Evolutionary conservation across 805 yeast genomes (phyloP), one percentile per base, ranked within the genome.

Genomic region (Cyberlindnera mycetangii): DNA sequence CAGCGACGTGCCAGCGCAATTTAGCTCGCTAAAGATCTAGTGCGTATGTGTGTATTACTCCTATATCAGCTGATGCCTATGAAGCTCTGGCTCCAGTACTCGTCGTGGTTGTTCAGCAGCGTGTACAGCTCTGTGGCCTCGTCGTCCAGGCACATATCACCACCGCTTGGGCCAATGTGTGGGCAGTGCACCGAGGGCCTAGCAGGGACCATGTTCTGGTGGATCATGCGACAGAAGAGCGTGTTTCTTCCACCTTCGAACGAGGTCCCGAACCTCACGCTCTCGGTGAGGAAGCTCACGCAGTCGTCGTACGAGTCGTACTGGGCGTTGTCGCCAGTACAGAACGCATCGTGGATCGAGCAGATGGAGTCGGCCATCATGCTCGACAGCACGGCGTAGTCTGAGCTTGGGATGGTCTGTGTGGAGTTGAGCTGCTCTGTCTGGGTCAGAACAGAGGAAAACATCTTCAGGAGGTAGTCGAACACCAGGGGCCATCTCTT

Each of bases 181-280:
- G 55, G 47, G 48, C 61, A 57, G 37, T 58, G 61, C 16, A 57
- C 57, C 7, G 22, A 5, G 2, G 60, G 58, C 41, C 60, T 44
- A 37, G 43, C 51, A 7, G 49, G 44, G 22, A 56, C 40, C 61
- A 56, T 58, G 19, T 50, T 50, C 47, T 55, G 62, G 36, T 57
- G 59, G 9, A 54, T 21, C n/a, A 54, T 51, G 35, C 62, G 48
- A 30, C 60, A 58, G 38, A 53, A 54, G 9, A 58, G 36, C 6
- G 60, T 54, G 38, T 58, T 41, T 48, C 54, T 52, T 16, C 60
- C 60, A 45, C 62, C 62, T 45, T 58, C 61, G 43, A 39, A 44
- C 24, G 52, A 48, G 25, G 32, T 28, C 16, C 62, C 62, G 36
- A 59, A 42, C 20, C 50, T 42, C 12, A 37, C 40, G 7, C 6